A percentile compares a stretch with the other conserved stretches of the same genome.
Evolutionary conservation across 2,329 filamentous ascomycete species (phyloP).

Genomic region (Exserohilum turcica): DNA sequence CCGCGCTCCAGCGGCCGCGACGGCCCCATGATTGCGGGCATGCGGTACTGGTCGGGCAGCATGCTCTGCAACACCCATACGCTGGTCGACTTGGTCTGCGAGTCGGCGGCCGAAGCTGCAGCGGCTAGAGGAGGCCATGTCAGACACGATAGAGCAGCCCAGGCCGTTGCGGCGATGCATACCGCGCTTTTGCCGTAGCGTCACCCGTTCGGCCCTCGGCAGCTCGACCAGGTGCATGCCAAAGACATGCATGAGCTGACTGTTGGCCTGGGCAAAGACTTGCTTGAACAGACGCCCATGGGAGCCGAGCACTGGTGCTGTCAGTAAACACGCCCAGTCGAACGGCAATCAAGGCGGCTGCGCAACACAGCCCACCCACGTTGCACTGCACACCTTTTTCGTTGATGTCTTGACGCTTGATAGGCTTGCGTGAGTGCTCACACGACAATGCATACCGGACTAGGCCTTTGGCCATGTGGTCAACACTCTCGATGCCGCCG

Average conservation of each 20-base stretch:
- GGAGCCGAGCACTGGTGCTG: conserved; percentile 66
- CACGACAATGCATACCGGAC: conserved; percentile 65
- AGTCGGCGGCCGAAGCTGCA: conserved; percentile 60
- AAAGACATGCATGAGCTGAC: conserved; percentile 71
- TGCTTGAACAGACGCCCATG: conserved; percentile 72
- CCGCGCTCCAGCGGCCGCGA: conserved; percentile 64
- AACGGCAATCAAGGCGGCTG: not conserved
- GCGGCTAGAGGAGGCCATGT: not conserved
- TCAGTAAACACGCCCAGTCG: conserved; percentile 16
- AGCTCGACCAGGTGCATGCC: conserved; percentile 94
- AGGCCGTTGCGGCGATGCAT: conserved; percentile 24
- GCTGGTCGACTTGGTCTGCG: conserved; percentile 61
- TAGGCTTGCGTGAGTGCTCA: conserved; percentile 63
- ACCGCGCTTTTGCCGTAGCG: conserved; percentile 79
- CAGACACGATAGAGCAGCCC: not conserved
- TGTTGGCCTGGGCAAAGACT: conserved; percentile 79
- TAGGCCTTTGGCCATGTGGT: conserved; percentile 63
- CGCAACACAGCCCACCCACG: not conserved
- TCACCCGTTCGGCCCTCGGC: conserved; percentile 78
- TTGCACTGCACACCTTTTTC: conserved; percentile 53
- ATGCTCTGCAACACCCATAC: conserved; percentile 78
- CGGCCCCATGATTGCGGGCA: conserved; percentile 68
- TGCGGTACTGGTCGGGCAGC: conserved; percentile 70
- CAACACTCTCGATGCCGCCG: conserved; percentile 17
- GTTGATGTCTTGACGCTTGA: conserved; percentile 63